Percentiles rank a stretch among this genome's conserved stretches.
These are phyloP conservation scores for Chytriomyces confervae DNA, from an alignment of 192 early-diverging fungal species.

Conservation along the genomic window DNA sequence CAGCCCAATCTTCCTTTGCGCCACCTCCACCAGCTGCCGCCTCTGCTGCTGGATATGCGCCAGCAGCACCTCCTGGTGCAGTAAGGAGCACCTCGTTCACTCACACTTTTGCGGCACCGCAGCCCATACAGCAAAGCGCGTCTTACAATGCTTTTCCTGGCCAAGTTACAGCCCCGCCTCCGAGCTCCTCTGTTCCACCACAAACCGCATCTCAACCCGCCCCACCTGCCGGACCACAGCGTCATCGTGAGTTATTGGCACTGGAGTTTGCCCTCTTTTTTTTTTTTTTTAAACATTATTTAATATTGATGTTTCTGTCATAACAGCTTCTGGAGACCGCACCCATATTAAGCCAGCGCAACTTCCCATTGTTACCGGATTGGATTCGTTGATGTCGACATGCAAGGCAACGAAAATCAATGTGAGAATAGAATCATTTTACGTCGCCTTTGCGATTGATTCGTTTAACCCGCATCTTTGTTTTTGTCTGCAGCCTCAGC, in stretches of 20 bases:
- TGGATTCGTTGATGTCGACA: slow-evolving; percentile 30
- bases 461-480: neutral
- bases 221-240: slow-evolving; percentile 36
- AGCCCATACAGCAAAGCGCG: slow-evolving; percentile 30
- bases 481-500: slow-evolving; percentile 56
- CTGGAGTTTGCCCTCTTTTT: neutral
- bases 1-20: slow-evolving; percentile 30
- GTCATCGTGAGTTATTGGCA: slow-evolving; percentile 58
- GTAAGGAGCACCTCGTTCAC: slow-evolving; percentile 29
- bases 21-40: slow-evolving; percentile 44
- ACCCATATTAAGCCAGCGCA: slow-evolving; percentile 79
- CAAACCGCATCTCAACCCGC: slow-evolving; percentile 37
- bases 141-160: slow-evolving; percentile 9
- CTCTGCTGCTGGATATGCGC: slow-evolving; percentile 38
- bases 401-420: slow-evolving; percentile 28
- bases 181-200: slow-evolving; percentile 29
- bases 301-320: neutral
- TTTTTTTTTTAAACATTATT: neutral
- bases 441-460: neutral
- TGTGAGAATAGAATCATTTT: slow-evolving; percentile 4
- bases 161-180: slow-evolving; percentile 12
- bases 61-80: slow-evolving; percentile 48
- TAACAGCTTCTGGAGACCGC: slow-evolving; percentile 77
- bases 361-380: slow-evolving; percentile 61
- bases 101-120: slow-evolving; percentile 27